Evolutionary conservation across 345 rosid genomes (phyloP), one percentile per base, ranked within the genome.

Genomic region (Aegle marmelos): DNA sequence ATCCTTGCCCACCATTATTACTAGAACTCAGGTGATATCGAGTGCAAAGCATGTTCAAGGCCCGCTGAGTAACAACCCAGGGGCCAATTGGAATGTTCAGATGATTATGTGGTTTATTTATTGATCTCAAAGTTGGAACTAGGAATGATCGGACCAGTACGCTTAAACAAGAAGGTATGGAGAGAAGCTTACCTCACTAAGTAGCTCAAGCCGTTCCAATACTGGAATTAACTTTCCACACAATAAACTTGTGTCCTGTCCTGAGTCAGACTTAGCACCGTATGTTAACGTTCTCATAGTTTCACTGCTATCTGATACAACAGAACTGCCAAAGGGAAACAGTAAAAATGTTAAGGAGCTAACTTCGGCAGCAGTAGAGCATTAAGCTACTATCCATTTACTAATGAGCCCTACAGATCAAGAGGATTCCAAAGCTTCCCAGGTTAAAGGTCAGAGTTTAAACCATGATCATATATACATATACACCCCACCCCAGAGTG

Each of bases 161-260:
- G 9, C 41, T 22, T 45, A 10, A 8, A 60, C 19, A 72, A 31
- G 73, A 31, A 28, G 30, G 68, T 6, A 66, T 53, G 60, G 68
- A 60, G 79, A 83, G 68, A 7, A 68, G 31, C 79, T 28, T 90
- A 94, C 99, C 98, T 96, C 98, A 59, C 86, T 91, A 34, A 94
- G 87, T 80, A 88, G 82, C 76, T 88, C 95, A 27, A 96, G 97
- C 74, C 91, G 91, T 81, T 96, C 99, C 72, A 91, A 85, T 45
- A 87, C 84, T 67, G 97, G 88, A 79, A 90, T 82, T 74, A 96
- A 79, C 76, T 86, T 89, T 80, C 87, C 91, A 61, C 91, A 88
- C 62, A 94, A 80, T 58, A 78, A 74, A 72, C 89, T 77, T 30
- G 83, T 57, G 58, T 88, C 94, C 28, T 86, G 85, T 73, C 78